phyloP scores from a whole-genome alignment of 805 yeast species.

The Cyberlindnera lachancei region DNA sequence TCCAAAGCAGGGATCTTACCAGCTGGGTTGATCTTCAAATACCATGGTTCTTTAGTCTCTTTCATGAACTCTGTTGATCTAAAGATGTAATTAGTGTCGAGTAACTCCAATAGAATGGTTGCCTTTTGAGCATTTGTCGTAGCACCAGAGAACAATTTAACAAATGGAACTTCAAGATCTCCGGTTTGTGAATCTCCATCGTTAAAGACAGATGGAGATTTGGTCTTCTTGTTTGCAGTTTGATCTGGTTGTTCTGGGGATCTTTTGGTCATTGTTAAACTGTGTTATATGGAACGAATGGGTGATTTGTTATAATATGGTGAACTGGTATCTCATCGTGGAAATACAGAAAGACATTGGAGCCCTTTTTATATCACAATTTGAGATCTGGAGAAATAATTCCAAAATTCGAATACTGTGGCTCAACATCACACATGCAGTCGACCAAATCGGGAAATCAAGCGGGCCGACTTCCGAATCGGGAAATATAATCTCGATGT shows the following conservation, averaged over 20 bases:
- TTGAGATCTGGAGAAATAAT: too few species aligned
- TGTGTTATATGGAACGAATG: too few species aligned
- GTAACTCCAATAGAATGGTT: slow-evolving; percentile 28
- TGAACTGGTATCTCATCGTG: too few species aligned
- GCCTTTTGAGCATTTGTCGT: slow-evolving; percentile 37
- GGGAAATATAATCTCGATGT: too few species aligned
- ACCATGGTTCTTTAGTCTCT: slow-evolving; percentile 52
- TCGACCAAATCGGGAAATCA: background rate
- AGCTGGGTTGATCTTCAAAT: slow-evolving; percentile 46
- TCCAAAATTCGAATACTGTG: too few species aligned
- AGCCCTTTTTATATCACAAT: too few species aligned
- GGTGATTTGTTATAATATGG: too few species aligned
- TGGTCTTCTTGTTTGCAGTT: slow-evolving; percentile 1
- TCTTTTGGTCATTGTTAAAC: background rate
- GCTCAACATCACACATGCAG: too few species aligned
- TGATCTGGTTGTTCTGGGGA: background rate
- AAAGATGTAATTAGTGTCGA: slow-evolving; percentile 25
- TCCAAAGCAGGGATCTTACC: slow-evolving; percentile 54
- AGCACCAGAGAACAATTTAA: slow-evolving; percentile 32
- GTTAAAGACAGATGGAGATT: background rate
- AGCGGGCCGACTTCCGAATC: too few species aligned
- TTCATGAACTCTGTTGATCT: slow-evolving; percentile 30
- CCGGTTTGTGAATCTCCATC: slow-evolving; percentile 12
- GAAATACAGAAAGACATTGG: too few species aligned
- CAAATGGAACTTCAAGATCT: slow-evolving; percentile 29